Evolutionary conservation across 2,329 filamentous ascomycete genomes (phyloP).

Genomic region (Achaetomium macrosporum): DNA sequence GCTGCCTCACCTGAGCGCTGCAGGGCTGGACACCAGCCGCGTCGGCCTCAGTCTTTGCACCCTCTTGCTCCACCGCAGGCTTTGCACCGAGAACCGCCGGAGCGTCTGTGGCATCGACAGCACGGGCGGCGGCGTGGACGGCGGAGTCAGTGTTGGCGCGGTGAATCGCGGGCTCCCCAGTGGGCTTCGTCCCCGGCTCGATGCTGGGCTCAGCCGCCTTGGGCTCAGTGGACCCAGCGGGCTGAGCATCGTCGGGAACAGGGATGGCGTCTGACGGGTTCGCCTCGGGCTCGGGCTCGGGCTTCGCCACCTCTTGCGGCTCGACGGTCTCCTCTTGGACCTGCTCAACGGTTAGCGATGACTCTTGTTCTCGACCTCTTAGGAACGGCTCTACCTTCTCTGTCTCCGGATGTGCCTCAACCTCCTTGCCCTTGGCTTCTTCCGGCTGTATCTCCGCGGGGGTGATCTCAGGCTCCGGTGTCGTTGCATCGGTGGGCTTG

Average conservation of each 20-base stretch:
- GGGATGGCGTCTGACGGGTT: slow-evolving; percentile 4
- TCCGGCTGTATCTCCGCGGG: background rate
- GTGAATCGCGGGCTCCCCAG: slow-evolving; percentile 18
- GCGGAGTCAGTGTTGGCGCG: slow-evolving; percentile 9
- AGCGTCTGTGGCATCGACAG: background rate
- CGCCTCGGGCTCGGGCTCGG: slow-evolving; percentile 17
- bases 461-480: slow-evolving; percentile 1
- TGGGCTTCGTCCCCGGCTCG: slow-evolving; percentile 18
- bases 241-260: slow-evolving; percentile 20
- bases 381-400: slow-evolving; percentile 22
- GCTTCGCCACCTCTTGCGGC: slow-evolving; percentile 12
- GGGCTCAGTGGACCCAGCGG: slow-evolving; percentile 22
- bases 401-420: slow-evolving; percentile 14
- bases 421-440: slow-evolving; percentile 7
- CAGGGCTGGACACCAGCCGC: slow-evolving; percentile 8
- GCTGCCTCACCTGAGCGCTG: slow-evolving; percentile 15
- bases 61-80: slow-evolving; percentile 13
- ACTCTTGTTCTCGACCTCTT: slow-evolving; percentile 12
- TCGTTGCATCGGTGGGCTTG: background rate
- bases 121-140: slow-evolving; percentile 7
- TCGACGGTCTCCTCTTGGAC: slow-evolving; percentile 9
- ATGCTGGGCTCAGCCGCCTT: slow-evolving; percentile 16
- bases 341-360: slow-evolving; percentile 19
- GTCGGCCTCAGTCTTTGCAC: slow-evolving; percentile 8
- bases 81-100: slow-evolving; percentile 10